Conservation (phyloP, 139 green algal species). For the Chlamydomonas incerta region DNA sequence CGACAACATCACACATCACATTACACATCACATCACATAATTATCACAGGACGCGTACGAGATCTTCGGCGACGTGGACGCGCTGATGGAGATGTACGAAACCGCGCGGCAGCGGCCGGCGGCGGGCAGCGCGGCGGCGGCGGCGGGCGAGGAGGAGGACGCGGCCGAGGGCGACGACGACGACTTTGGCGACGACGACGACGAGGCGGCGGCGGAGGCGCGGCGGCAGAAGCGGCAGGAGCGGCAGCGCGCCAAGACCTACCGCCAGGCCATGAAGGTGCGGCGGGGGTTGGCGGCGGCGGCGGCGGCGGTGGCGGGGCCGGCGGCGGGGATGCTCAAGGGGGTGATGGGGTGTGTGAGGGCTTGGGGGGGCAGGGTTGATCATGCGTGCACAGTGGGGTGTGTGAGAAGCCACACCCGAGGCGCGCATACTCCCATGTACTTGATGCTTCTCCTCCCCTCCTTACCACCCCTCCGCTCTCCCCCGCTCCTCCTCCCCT, state of each 20-base stretch:
- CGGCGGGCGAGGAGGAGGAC: slow-evolving; percentile 46
- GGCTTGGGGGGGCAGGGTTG: too few relatives aligned
- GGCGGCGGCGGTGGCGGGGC: background rate
- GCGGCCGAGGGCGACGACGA: slow-evolving; percentile 56
- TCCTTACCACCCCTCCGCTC: background rate
- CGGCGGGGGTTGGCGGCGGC: background rate
- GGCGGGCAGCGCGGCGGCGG: background rate
- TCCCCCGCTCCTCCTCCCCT: background rate
- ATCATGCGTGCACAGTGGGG: too few relatives aligned
- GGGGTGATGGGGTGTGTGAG: background rate
- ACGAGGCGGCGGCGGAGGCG: slow-evolving; percentile 64
- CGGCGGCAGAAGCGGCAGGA: slow-evolving; percentile 37
- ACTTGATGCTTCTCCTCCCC: too few relatives aligned
- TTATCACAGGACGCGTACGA: slow-evolving; percentile 87
- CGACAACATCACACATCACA: too few relatives aligned
- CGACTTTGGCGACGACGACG: slow-evolving; percentile 40
- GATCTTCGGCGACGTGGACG: slow-evolving; percentile 87
- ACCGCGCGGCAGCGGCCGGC: slow-evolving; percentile 6
- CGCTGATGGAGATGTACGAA: slow-evolving; percentile 73
- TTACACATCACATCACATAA: too few relatives aligned
- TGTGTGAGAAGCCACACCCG: too few relatives aligned
- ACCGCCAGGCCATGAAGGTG: slow-evolving; percentile 43
- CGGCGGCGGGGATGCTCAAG: background rate
- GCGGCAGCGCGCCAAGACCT: slow-evolving; percentile 34
- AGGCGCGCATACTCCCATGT: too few relatives aligned